phyloP scores from a whole-genome alignment of 345 rosid genomes.

The Physaria fendleri region DNA sequence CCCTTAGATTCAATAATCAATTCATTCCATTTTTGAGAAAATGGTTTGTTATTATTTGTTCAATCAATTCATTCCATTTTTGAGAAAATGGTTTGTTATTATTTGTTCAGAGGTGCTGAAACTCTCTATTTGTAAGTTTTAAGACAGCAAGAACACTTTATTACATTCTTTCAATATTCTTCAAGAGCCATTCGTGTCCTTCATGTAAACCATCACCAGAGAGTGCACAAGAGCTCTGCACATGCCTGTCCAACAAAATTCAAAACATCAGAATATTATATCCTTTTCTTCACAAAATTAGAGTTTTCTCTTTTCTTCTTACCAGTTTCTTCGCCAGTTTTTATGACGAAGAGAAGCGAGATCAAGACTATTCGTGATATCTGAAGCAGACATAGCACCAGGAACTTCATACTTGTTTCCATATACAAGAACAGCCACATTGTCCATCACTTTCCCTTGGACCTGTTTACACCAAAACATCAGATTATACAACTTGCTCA shows the following conservation, averaged over 20 bases:
- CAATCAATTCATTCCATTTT: background rate
- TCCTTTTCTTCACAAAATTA: too few species aligned
- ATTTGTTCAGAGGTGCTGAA: too few species aligned
- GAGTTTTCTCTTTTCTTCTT: background rate
- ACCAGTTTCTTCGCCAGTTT: slow-evolving; percentile 45
- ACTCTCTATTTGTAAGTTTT: too few species aligned
- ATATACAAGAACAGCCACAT: slow-evolving; percentile 46
- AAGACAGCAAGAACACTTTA: too few species aligned
- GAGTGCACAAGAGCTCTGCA: slow-evolving; percentile 84
- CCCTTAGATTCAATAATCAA: background rate
- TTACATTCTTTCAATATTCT: slow-evolving; percentile 72
- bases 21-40: background rate
- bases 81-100: background rate
- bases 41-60: background rate
- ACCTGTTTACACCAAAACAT: slow-evolving; percentile 16
- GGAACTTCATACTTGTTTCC: slow-evolving; percentile 57
- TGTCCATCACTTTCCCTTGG: slow-evolving; percentile 2
- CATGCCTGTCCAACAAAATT: slow-evolving; percentile 63
- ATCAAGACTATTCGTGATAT: slow-evolving; percentile 54
- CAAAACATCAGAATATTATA: too few species aligned
- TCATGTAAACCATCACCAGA: slow-evolving; percentile 74
- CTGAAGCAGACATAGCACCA: slow-evolving; percentile 63
- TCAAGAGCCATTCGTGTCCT: slow-evolving; percentile 87
- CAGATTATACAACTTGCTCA: background rate
- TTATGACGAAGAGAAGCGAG: slow-evolving; percentile 47